Percentiles rank a stretch among this genome's conserved stretches.
Evolutionary conservation across 1,284 basidiomycete species (phyloP).

Genomic region (Phellopilus nigrolimitatus): DNA sequence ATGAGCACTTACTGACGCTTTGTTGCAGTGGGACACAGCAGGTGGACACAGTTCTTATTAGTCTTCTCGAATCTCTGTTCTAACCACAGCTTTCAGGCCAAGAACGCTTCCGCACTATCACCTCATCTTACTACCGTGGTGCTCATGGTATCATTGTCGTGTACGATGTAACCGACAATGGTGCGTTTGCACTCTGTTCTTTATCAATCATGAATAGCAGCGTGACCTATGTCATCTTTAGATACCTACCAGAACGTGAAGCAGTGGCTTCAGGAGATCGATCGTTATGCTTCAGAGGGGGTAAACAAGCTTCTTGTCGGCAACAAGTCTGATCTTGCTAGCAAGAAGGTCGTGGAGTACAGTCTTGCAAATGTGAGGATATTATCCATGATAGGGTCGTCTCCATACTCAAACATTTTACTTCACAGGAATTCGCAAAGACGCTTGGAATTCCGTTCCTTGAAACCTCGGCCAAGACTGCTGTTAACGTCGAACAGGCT

Average conservation of each 20-base stretch:
- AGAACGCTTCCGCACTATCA: conserved; percentile 97
- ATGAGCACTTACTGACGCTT: conserved; percentile 7
- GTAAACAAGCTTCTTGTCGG: conserved; percentile 98
- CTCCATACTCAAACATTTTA: conserved; percentile 1
- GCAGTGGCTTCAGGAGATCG: conserved; percentile 99
- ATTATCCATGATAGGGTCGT: not conserved
- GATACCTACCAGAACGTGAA: conserved; percentile 99
- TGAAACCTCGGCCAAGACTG: conserved; percentile 99
- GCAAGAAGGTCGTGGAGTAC: conserved; percentile 99
- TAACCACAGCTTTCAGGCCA: conserved; percentile 67
- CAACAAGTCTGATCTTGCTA: conserved; percentile 96
- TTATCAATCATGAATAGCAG: not conserved
- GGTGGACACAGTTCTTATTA: conserved; percentile 40
- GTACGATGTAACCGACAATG: conserved; percentile 98
- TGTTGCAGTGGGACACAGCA: conserved; percentile 91
- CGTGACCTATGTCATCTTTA: conserved; percentile 28
- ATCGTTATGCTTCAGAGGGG: conserved; percentile 97
- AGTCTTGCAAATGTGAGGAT: conserved; percentile 83
- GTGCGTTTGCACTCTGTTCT: conserved; percentile 39
- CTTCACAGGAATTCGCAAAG: conserved; percentile 84
- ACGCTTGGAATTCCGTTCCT: conserved; percentile 95
- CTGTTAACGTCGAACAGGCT: conserved; percentile 98
- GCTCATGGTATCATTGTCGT: conserved; percentile 98
- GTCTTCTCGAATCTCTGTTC: conserved; percentile 2
- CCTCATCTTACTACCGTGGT: conserved; percentile 94